phyloP scores from a whole-genome alignment of 2,329 filamentous ascomycete genomes.

The Pseudogymnoascus sp. region DNA sequence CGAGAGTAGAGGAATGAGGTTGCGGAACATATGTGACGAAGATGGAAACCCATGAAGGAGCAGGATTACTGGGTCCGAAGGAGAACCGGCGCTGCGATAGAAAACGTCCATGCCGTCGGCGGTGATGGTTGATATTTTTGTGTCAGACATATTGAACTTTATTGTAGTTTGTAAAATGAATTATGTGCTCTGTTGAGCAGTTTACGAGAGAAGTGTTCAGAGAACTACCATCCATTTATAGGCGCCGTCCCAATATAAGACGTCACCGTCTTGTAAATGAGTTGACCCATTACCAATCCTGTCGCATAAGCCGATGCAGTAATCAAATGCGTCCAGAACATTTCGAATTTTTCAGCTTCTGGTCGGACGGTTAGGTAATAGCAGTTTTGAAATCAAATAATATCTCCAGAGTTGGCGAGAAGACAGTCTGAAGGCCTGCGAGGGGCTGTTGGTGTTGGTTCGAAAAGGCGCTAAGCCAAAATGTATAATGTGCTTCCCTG shows the following conservation, averaged over 20 bases:
- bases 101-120: conserved; percentile 24
- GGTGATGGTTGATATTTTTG: neutral
- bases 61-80: conserved; percentile 30
- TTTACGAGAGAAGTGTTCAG: neutral
- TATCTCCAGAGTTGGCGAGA: neutral
- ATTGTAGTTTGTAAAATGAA: neutral
- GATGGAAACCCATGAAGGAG: conserved; percentile 39
- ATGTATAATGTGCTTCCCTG: neutral
- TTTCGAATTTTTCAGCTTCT: neutral
- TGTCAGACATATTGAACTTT: neutral
- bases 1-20: conserved; percentile 34
- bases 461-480: neutral
- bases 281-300: neutral
- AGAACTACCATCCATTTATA: neutral
- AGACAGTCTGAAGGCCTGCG: neutral
- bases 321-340: neutral
- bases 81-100: conserved; percentile 31
- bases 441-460: neutral
- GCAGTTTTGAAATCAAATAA: neutral
- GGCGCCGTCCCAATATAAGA: neutral
- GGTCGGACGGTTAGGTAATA: neutral
- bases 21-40: conserved; percentile 36
- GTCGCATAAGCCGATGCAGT: neutral
- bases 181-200: neutral
- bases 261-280: neutral